Evolutionary conservation across 768 basidiomycete genomes (phyloP).

Genomic region (Porphyrellus cyaneotinctus): DNA sequence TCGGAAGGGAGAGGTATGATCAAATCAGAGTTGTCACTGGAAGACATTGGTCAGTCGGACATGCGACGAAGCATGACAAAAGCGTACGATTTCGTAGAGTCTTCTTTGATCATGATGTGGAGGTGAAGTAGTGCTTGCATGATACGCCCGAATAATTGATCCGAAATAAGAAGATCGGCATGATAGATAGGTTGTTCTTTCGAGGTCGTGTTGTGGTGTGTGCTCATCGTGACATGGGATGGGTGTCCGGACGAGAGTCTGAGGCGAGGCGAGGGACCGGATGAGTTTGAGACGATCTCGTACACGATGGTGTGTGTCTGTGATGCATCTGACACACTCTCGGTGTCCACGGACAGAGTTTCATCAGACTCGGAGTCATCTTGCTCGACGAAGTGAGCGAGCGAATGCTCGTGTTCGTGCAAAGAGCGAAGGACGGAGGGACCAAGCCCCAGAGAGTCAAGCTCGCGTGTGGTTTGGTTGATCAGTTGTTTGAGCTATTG

Average conservation of each 20-base stretch:
- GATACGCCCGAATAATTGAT: conserved; percentile 6
- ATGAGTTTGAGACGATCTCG: conserved; percentile 48
- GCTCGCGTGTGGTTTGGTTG: conserved; percentile 74
- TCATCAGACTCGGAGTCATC: neutral
- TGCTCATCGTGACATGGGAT: neutral
- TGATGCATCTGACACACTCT: neutral
- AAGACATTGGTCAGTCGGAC: neutral
- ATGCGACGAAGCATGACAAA: neutral
- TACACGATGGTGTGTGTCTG: conserved; percentile 42
- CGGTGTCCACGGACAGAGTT: neutral
- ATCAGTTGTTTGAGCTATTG: conserved; percentile 88
- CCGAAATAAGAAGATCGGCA: conserved; percentile 14
- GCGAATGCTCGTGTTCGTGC: conserved; percentile 22
- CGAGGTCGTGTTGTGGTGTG: neutral
- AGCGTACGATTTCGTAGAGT: conserved; percentile 9
- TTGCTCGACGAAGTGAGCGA: neutral
- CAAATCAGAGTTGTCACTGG: conserved; percentile 40
- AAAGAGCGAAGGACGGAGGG: conserved; percentile 47
- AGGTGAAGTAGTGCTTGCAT: conserved; percentile 3
- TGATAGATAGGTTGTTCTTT: conserved; percentile 7
- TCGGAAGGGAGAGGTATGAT: conserved; percentile 81
- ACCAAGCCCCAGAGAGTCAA: conserved; percentile 62
- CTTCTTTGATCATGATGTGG: neutral
- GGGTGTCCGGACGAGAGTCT: conserved; percentile 42
- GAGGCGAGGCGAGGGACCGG: conserved; percentile 54